Evolutionary conservation across 2,329 filamentous ascomycete species (phyloP).

Genomic region (Dothistroma pini): DNA sequence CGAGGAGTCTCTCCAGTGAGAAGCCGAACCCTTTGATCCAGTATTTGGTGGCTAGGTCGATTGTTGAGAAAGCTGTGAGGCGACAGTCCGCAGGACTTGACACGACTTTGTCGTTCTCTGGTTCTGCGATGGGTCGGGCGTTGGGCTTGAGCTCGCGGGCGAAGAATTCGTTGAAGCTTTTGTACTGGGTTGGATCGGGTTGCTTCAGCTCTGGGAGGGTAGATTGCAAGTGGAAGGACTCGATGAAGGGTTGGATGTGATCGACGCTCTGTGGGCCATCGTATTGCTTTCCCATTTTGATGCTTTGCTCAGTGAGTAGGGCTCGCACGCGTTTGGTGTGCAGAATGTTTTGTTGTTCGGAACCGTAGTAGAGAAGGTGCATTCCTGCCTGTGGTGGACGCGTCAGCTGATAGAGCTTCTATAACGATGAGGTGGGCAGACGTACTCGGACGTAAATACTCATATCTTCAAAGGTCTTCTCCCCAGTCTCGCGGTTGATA

Average conservation of each 20-base stretch:
- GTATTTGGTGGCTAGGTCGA: conserved; percentile 40
- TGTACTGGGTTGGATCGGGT: conserved; percentile 39
- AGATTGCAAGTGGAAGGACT: conserved; percentile 36
- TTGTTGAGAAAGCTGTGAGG: conserved; percentile 38
- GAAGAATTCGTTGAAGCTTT: conserved; percentile 45
- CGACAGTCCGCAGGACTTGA: conserved; percentile 40
- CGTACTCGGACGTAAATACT: conserved; percentile 39
- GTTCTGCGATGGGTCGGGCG: conserved; percentile 39
- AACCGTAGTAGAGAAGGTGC: conserved; percentile 45
- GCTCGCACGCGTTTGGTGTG: conserved; percentile 35
- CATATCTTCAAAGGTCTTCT: conserved; percentile 43
- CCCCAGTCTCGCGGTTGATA: conserved; percentile 39
- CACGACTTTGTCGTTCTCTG: conserved; percentile 33
- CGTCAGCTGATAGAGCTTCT: background rate
- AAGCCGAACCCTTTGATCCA: conserved; percentile 46
- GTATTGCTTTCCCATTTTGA: conserved; percentile 42
- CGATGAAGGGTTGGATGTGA: conserved; percentile 42
- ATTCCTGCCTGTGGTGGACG: conserved; percentile 33
- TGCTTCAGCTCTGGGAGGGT: conserved; percentile 36
- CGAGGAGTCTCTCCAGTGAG: conserved; percentile 34
- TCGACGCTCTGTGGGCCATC: conserved; percentile 36
- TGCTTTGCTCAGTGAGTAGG: conserved; percentile 37
- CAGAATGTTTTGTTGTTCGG: conserved; percentile 37
- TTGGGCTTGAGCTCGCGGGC: conserved; percentile 36
- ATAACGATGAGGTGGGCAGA: background rate